A percentile compares a stretch with the other conserved stretches of the same genome.
These are phyloP conservation scores for Fusarium phyllophilum DNA, from an alignment of 2,329 filamentous ascomycete genomes.

Conservation along the genomic window DNA sequence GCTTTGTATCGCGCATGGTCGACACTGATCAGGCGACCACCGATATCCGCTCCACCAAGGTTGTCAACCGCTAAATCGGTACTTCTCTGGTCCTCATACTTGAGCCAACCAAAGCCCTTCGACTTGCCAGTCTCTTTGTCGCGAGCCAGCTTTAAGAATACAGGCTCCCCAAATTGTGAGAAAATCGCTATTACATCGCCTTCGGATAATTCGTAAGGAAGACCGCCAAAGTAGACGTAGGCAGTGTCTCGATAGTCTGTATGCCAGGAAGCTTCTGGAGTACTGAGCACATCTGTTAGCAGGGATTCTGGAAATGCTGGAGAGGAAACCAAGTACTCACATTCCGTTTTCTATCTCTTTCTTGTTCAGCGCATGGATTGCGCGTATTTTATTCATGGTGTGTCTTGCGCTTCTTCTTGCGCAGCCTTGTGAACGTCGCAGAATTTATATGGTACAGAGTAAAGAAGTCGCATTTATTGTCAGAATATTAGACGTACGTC, in stretches of 20 bases:
- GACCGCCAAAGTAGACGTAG: conserved; percentile 93
- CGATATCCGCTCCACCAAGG: conserved; percentile 83
- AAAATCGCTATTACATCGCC: conserved; percentile 97
- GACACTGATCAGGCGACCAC: conserved; percentile 83
- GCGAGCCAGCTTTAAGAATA: conserved; percentile 89
- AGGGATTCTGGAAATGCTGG: not conserved
- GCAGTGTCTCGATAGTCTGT: conserved; percentile 97
- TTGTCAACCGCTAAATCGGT: conserved; percentile 97
- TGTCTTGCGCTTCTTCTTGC: not conserved
- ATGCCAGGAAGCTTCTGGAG: conserved; percentile 92
- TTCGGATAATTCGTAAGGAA: conserved; percentile 92
- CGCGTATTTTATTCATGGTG: conserved; percentile 91
- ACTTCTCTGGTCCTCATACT: conserved; percentile 97
- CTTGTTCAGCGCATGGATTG: conserved; percentile 93
- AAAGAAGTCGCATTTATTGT: conserved; percentile 25
- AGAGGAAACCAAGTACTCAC: conserved; percentile 57
- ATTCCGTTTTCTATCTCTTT: conserved; percentile 90
- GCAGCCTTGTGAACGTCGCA: not conserved
- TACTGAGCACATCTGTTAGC: conserved; percentile 58
- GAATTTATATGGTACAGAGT: not conserved
- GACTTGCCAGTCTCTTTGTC: conserved; percentile 98
- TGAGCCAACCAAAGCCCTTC: conserved; percentile 93
- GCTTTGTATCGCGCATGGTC: conserved; percentile 94
- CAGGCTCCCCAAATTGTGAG: conserved; percentile 95
- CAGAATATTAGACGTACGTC: conserved; percentile 14